Evolutionary conservation across 805 yeast genomes (phyloP).

Genomic region (Pichia nakasei): DNA sequence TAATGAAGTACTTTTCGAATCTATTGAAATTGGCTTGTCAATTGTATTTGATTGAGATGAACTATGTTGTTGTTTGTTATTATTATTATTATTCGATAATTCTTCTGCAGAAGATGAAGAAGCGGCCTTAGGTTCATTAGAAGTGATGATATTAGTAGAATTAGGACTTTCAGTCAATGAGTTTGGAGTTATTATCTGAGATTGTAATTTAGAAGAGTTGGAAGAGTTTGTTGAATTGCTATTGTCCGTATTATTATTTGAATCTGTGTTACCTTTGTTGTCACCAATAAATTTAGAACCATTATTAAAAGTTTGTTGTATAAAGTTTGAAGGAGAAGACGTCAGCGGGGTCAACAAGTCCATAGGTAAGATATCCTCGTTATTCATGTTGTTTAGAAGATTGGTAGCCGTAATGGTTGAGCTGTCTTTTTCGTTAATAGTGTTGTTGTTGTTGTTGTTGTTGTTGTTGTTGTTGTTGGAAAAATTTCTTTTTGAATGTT

Average conservation of each 20-base stretch:
- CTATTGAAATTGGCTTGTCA: no score
- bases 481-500: slow-evolving; percentile 1
- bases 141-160: no score
- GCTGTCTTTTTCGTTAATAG: background rate
- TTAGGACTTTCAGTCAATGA: background rate
- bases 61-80: no score
- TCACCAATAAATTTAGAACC: background rate
- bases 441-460: no score
- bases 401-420: background rate
- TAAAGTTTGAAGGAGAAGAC: slow-evolving; percentile 2
- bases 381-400: slow-evolving; percentile 3
- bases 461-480: no score
- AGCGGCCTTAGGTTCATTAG: background rate
- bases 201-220: slow-evolving; percentile 9
- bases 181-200: background rate
- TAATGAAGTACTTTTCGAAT: no score
- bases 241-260: slow-evolving; percentile 1
- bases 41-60: background rate
- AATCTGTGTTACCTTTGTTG: background rate
- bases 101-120: no score
- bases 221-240: slow-evolving; percentile 1
- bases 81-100: no score
- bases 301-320: no score
- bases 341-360: slow-evolving; percentile 18
- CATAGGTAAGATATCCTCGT: slow-evolving; percentile 10